Evolutionary conservation across 2,329 filamentous ascomycete genomes (phyloP), one percentile per base, ranked within the genome.

Genomic region (Diplodia mutila): DNA sequence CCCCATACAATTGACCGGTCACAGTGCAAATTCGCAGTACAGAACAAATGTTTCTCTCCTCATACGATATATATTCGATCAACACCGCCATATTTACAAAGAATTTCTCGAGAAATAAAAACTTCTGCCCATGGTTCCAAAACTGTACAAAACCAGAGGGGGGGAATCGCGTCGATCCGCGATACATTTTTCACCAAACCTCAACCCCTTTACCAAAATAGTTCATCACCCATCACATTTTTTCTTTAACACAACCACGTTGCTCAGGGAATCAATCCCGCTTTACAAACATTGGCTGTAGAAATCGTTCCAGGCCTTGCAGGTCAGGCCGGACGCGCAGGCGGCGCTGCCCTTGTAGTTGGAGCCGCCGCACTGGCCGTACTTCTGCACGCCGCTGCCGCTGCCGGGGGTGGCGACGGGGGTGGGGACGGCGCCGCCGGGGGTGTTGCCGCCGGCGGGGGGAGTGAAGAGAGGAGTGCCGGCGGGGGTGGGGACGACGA

Each of bases 281-380:
- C 8, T 18, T 42, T 51, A 37, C 27, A 37, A 12, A 68, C 81
- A 82, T 73, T 82, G 81, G 32, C 69, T 76, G 72, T 82, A 82
- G 71, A 78, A 82, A 1, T 72, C 70, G 72, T 82, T 82, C 46
- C 64, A 69, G 1, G 70, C 69, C 39, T 74, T 72, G 73, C 80
- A 82, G 7, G 71, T 71, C 23, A 66, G 68, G 12, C 79, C 80
- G 37, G 71, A 52, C 5, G 73, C 74, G 55, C 80, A 82, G 25
- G 70, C 68, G 1, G 73, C 77, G 2, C 76, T 53, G 23, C 80
- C 80, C 9, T 71, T 77, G 65, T 71, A 81, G 67, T 74, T 75
- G n/a, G 70, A 71, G 25, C 80, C 80, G 67, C 80, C 81, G 69
- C 80, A 82, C 71, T 81, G 80, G 3, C 77, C 77, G 70, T 77